Base-by-base conservation (phyloP, 2,329 filamentous ascomycete species). In the Ophioceras dolichostomum region DNA sequence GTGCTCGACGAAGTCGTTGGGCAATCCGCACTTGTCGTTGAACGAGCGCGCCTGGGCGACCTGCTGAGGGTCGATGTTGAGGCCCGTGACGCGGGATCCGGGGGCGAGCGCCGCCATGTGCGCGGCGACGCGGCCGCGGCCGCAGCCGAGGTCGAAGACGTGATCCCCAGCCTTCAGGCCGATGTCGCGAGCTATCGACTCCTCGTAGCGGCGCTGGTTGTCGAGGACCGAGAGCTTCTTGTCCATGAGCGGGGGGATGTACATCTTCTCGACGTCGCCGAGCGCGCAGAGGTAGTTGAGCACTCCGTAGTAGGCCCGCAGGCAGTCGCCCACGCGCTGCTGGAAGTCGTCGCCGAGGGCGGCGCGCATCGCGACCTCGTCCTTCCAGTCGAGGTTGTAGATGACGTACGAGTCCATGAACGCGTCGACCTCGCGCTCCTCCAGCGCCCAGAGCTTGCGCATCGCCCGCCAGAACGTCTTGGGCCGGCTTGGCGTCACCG, bases 241-340 rank as follows among this genome's bases (percentile, higher is more conserved):
- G 49, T 67, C 65, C 65, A 71, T 67, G 36, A 65, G 58, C 2
- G 68, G 67, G 10, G 68, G 68, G 38, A 71, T 70, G 49, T 71
- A 72, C 68, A 72, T 72, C 52, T 71, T 71, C 47, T 71, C 68
- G n/a, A 71, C 67, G 31, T 69, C 65, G 24, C 68, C 67, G 10
- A 71, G 58, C 19, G 67, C 67, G 48, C 68, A 72, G 10, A 72
- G 60, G 40, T 71, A 67, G 47, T 72, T 71, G 22, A 71, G 52
- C 12, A 70, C 65, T 21, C 67, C 67, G 41, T 72, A 72, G 48
- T 72, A 72, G 10, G 66, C 50, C 36, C 60, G 59, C 37, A 72
- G 59, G 39, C 66, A 68, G 41, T 67, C 64, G 39, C 67, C 67
- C 12, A 70, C 65, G 29, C 61, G 64, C 29, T 63, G 47, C 45